phyloP scores from a whole-genome alignment of 139 green algal genomes.

The Limnomonas spitsbergensis region DNA sequence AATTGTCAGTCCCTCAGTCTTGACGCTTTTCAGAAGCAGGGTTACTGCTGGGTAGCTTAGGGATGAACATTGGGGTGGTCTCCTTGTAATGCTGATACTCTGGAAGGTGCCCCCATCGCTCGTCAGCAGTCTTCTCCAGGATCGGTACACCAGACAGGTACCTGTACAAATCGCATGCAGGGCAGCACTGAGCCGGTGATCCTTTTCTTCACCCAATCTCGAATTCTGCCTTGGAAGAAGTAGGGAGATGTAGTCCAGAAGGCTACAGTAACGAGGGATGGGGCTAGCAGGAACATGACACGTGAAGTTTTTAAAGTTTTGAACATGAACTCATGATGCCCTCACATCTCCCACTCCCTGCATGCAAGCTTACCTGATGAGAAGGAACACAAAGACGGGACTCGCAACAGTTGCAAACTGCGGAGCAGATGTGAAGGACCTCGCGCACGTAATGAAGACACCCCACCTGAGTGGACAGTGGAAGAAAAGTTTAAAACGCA shows the following conservation, averaged over 20 bases:
- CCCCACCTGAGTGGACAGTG: slow-evolving; percentile 49
- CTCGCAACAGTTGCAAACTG: slow-evolving; percentile 49
- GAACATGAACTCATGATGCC: too few species aligned
- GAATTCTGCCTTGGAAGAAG: too few species aligned
- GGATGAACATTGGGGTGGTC: slow-evolving; percentile 4
- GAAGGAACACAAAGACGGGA: slow-evolving; percentile 68
- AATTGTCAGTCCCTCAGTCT: too few species aligned
- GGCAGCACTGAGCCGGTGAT: background rate
- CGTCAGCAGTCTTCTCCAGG: slow-evolving; percentile 23
- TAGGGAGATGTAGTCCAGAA: too few species aligned
- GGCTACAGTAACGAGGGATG: too few species aligned
- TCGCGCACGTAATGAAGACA: slow-evolving; percentile 51
- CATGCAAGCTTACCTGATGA: slow-evolving; percentile 49
- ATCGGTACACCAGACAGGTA: slow-evolving; percentile 14
- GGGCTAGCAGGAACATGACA: too few species aligned
- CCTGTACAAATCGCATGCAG: background rate
- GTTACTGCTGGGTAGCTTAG: background rate
- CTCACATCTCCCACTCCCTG: too few species aligned
- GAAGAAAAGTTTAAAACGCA: background rate
- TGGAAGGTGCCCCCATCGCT: slow-evolving; percentile 53
- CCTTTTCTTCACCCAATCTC: background rate
- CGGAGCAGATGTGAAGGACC: slow-evolving; percentile 30
- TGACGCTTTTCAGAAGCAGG: too few species aligned
- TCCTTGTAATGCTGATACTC: slow-evolving; percentile 28
- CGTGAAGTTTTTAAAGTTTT: too few species aligned